These are phyloP conservation scores for Lepiota brunneoincarnata DNA, from an alignment of 768 basidiomycete genomes.

Conservation along the genomic window DNA sequence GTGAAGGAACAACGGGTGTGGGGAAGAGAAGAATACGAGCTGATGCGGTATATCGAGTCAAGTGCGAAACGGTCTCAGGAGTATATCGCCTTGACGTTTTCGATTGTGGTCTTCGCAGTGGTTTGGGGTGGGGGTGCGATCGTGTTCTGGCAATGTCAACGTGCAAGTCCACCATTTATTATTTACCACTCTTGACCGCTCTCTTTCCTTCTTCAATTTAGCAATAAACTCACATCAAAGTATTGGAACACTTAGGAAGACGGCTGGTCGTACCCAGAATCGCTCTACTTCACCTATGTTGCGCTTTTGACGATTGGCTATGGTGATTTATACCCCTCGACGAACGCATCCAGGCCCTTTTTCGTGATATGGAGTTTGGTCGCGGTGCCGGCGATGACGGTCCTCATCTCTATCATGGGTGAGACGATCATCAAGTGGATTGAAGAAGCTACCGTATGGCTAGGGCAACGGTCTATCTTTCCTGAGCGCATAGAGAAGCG, in stretches of 20 bases:
- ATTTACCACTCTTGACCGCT: not conserved
- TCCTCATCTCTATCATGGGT: conserved; percentile 45
- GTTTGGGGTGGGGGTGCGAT: conserved; percentile 36
- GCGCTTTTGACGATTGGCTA: conserved; percentile 40
- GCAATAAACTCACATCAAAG: conserved; percentile 16
- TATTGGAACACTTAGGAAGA: conserved; percentile 9
- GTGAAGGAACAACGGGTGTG: conserved; percentile 19
- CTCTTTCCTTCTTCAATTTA: too few relatives aligned
- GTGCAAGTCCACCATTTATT: conserved; percentile 23
- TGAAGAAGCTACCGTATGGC: conserved; percentile 29
- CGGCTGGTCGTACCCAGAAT: conserved; percentile 33
- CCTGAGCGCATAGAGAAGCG: conserved; percentile 20
- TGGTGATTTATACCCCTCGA: conserved; percentile 35
- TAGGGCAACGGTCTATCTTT: conserved; percentile 23
- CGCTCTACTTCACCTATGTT: conserved; percentile 38
- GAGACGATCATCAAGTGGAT: conserved; percentile 43
- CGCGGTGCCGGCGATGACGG: conserved; percentile 38
- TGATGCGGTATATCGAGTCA: conserved; percentile 33
- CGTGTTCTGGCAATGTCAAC: conserved; percentile 33
- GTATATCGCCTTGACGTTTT: conserved; percentile 24
- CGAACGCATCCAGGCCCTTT: conserved; percentile 35
- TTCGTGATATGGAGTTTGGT: conserved; percentile 42
- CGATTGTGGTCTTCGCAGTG: conserved; percentile 25
- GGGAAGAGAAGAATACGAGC: conserved; percentile 34
- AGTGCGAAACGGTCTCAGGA: conserved; percentile 21